Evolutionary conservation across 2,329 filamentous ascomycete species (phyloP).

Genomic region (Emericellopsis atlantica): DNA sequence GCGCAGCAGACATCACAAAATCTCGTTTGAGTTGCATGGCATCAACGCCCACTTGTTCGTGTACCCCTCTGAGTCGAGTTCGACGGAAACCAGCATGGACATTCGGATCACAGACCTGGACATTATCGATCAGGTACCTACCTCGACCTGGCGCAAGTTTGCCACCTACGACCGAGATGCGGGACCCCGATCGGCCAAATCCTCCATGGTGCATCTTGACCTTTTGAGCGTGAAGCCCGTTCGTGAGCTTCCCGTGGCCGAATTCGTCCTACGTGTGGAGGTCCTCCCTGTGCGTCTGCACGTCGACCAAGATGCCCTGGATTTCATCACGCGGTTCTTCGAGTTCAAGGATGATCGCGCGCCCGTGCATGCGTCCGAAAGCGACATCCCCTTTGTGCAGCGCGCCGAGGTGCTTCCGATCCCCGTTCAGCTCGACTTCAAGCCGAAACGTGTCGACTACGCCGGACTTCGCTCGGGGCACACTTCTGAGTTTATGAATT

Average conservation of each 20-base stretch:
- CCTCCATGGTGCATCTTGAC: conserved; percentile 83
- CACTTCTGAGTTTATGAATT: conserved; percentile 98
- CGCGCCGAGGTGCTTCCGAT: conserved; percentile 78
- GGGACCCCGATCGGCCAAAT: conserved; percentile 73
- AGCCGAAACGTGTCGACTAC: conserved; percentile 96
- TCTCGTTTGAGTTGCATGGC: conserved; percentile 84
- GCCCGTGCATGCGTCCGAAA: conserved; percentile 41
- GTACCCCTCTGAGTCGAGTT: conserved; percentile 63
- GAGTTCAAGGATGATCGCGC: conserved; percentile 79
- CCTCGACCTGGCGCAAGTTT: conserved; percentile 97
- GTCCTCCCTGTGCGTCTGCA: conserved; percentile 80
- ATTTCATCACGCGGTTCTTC: conserved; percentile 95
- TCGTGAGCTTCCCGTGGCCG: conserved; percentile 71
- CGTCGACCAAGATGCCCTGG: conserved; percentile 92
- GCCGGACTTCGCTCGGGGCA: conserved; percentile 82
- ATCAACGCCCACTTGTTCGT: conserved; percentile 71
- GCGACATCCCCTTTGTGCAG: conserved; percentile 77
- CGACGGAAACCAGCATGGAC: conserved; percentile 81
- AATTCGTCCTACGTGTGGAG: conserved; percentile 70
- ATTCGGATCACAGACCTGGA: conserved; percentile 73
- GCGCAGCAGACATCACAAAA: conserved; percentile 85
- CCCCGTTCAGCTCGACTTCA: conserved; percentile 81
- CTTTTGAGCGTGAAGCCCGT: conserved; percentile 80
- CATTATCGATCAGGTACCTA: conserved; percentile 86
- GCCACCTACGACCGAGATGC: conserved; percentile 84